Percentiles rank a stretch among this genome's conserved stretches.
Conservation (phyloP, 2,329 filamentous ascomycete species). For the Phyllachora maydis region DNA sequence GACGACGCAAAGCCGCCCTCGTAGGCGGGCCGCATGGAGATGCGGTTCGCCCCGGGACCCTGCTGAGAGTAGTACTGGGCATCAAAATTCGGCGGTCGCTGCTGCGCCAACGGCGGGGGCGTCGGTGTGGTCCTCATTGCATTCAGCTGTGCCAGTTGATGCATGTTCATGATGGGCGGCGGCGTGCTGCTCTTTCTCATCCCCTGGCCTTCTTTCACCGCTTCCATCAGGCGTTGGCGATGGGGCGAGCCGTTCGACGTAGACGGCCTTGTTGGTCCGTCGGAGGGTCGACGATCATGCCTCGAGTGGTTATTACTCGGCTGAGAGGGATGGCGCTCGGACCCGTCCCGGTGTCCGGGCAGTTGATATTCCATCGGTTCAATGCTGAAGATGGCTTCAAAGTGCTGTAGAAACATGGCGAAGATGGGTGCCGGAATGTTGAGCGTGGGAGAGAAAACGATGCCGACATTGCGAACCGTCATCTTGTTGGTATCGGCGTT, state of each 20-base stretch:
- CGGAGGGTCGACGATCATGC: conserved; percentile 9
- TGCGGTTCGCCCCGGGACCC: conserved; percentile 7
- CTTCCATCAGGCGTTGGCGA: conserved; percentile 23
- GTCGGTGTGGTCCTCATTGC: conserved; percentile 17
- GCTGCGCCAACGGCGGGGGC: conserved; percentile 21
- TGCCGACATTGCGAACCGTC: conserved; percentile 92
- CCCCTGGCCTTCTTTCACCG: conserved; percentile 12
- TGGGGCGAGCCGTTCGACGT: conserved; percentile 31
- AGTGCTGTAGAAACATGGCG: conserved; percentile 82
- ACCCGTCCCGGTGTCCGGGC: conserved; percentile 20
- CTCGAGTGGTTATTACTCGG: conserved; percentile 4
- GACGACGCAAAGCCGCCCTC: conserved; percentile 18
- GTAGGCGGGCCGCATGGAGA: conserved; percentile 19
- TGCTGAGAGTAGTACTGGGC: conserved; percentile 18
- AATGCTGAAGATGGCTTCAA: conserved; percentile 63
- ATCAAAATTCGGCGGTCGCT: conserved; percentile 19
- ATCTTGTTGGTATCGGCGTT: conserved; percentile 89
- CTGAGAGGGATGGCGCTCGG: conserved; percentile 6
- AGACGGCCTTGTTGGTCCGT: conserved; percentile 22
- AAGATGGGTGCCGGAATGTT: conserved; percentile 94
- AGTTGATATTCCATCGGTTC: conserved; percentile 43
- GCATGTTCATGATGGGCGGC: conserved; percentile 14
- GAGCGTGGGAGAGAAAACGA: conserved; percentile 91
- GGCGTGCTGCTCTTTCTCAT: conserved; percentile 26
- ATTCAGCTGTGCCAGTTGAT: conserved; percentile 10